These are phyloP conservation scores for Mycoemilia scoparia DNA, from an alignment of 192 early-diverging fungal species.

Conservation along the genomic window DNA sequence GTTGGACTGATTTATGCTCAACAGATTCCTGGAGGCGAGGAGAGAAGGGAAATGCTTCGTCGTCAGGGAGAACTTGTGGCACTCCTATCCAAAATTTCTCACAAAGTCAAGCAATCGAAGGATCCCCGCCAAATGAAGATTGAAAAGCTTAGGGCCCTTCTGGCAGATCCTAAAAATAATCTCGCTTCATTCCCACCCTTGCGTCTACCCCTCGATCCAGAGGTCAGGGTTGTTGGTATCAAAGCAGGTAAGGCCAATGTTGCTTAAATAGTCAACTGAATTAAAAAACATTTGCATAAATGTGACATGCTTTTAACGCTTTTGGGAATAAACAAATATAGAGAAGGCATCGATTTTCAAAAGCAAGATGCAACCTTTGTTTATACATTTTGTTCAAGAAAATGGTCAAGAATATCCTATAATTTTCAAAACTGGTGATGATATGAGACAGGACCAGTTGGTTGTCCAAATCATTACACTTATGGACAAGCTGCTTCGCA, in stretches of 20 bases:
- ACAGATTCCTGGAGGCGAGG: constrained; percentile 36
- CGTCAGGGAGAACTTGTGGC: constrained; percentile 75
- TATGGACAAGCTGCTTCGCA: constrained; percentile 87
- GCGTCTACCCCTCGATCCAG: constrained; percentile 78
- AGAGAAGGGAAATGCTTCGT: constrained; percentile 52
- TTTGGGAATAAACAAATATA: too few relatives aligned
- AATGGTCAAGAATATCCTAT: constrained; percentile 84
- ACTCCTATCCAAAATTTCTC: constrained; percentile 51
- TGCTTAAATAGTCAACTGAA: too few relatives aligned
- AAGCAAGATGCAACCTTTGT: constrained; percentile 71
- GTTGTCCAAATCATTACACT: constrained; percentile 94
- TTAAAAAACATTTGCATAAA: too few relatives aligned
- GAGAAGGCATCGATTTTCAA: constrained; percentile 85
- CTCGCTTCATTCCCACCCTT: constrained; percentile 66
- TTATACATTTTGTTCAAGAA: constrained; percentile 61
- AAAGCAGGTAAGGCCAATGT: constrained; percentile 58
- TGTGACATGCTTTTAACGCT: too few relatives aligned
- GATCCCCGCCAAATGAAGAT: constrained; percentile 82
- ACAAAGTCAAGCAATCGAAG: constrained; percentile 52
- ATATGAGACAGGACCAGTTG: constrained; percentile 92
- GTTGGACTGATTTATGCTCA: background rate
- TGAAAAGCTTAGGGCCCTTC: constrained; percentile 52
- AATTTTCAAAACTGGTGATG: constrained; percentile 97
- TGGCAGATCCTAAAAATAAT: constrained; percentile 71
- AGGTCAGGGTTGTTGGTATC: constrained; percentile 73